phyloP scores from a whole-genome alignment of 352 stramenopile species.

The Saprolegnia parasitica region DNA sequence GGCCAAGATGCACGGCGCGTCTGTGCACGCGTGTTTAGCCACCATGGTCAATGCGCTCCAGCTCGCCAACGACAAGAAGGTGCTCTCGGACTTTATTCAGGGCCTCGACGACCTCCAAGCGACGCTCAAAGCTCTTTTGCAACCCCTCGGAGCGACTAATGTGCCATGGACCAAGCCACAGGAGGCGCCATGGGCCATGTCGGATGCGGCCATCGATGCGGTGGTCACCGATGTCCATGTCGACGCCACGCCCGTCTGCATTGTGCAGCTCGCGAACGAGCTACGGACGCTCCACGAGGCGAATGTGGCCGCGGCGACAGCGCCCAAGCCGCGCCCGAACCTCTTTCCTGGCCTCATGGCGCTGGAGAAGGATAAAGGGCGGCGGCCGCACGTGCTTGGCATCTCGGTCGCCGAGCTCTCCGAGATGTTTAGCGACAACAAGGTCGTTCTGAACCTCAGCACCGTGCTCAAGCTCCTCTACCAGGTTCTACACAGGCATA shows the following conservation, averaged over 20 bases:
- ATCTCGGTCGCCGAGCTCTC: slow-evolving; percentile 23
- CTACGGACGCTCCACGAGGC: neutral
- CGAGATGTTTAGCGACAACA: slow-evolving; percentile 29
- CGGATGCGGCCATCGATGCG: neutral
- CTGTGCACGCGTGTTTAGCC: neutral
- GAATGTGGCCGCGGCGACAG: neutral
- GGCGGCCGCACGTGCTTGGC: slow-evolving; percentile 17
- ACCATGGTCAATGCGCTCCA: slow-evolving; percentile 16
- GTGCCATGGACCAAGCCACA: neutral
- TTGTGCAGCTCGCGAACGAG: slow-evolving; percentile 8
- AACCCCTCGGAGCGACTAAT: neutral
- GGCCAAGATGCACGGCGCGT: slow-evolving; percentile 12
- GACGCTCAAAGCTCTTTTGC: slow-evolving; percentile 6
- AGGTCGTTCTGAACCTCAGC: slow-evolving; percentile 17
- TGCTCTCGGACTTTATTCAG: neutral
- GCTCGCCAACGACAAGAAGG: neutral
- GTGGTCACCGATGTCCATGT: neutral
- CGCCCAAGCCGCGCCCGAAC: neutral
- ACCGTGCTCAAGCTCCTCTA: slow-evolving; percentile 28
- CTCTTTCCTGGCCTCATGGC: neutral
- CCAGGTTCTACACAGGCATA: neutral
- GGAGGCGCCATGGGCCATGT: neutral
- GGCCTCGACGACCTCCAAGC: slow-evolving; percentile 15
- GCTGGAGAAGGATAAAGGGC: slow-evolving; percentile 12
- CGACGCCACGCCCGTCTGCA: slow-evolving; percentile 7